Conservation (phyloP, 2,329 filamentous ascomycete species). For the Chrysoporthe puriensis region DNA sequence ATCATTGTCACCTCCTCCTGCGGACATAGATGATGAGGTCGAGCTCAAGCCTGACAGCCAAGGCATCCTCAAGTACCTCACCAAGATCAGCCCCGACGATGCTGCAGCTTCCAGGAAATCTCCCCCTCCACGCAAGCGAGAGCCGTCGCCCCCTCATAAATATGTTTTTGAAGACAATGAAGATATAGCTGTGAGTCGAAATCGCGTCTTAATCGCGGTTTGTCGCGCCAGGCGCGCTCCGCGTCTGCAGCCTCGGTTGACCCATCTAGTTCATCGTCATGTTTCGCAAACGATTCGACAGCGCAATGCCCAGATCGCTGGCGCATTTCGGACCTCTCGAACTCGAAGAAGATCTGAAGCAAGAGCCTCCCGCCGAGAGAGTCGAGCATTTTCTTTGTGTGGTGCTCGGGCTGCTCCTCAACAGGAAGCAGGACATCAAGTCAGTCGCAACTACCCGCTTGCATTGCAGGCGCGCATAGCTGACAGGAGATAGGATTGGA, state of each 20-base stretch:
- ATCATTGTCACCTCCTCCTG: conserved; percentile 49
- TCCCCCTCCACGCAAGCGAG: conserved; percentile 75
- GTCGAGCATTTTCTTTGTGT: conserved; percentile 89
- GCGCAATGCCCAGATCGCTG: conserved; percentile 84
- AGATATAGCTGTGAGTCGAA: conserved; percentile 81
- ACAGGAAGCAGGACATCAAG: conserved; percentile 99
- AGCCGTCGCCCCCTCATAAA: conserved; percentile 88
- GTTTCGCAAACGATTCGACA: conserved; percentile 92
- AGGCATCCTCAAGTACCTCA: conserved; percentile 71
- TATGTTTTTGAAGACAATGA: conserved; percentile 87
- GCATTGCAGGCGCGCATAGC: conserved; percentile 16
- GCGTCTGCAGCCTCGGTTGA: conserved; percentile 42
- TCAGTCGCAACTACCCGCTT: conserved; percentile 51
- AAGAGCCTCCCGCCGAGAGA: conserved; percentile 77
- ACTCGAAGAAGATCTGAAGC: conserved; percentile 83
- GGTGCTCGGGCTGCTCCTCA: conserved; percentile 83
- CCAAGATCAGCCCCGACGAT: conserved; percentile 42
- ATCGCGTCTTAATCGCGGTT: conserved; percentile 32
- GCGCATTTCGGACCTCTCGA: conserved; percentile 94
- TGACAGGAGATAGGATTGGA: conserved; percentile 66
- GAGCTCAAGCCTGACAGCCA: conserved; percentile 52
- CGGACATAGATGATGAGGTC: conserved; percentile 58
- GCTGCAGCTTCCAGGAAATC: conserved; percentile 54
- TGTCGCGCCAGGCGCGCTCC: conserved; percentile 54
- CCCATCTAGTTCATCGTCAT: conserved; percentile 86